A percentile compares a stretch with the other conserved stretches of the same genome.
Evolutionary conservation across 108 stramenopile species (phyloP).

Genomic region (Stephanodiscus minutulus): DNA sequence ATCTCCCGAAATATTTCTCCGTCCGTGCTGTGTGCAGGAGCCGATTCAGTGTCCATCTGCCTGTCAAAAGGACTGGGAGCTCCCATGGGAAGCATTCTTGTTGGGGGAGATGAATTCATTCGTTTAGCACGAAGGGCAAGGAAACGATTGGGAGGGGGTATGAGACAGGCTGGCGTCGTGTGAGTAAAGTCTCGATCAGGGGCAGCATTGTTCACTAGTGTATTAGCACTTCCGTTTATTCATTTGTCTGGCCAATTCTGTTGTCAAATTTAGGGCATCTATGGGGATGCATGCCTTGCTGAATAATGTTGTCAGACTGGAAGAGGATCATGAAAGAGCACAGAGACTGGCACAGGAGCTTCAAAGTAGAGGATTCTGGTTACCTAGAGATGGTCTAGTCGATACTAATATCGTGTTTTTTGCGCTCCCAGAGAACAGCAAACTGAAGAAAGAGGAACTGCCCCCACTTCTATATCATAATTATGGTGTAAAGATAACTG

Average conservation of each 20-base stretch:
- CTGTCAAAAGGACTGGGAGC: constrained; percentile 97
- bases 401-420: constrained; percentile 90
- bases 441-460: constrained; percentile 57
- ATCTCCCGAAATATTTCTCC: constrained; percentile 62
- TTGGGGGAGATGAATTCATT: constrained; percentile 79
- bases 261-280: constrained; percentile 49
- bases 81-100: constrained; percentile 92
- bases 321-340: constrained; percentile 81
- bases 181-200: no score
- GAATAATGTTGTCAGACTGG: constrained; percentile 82
- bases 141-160: constrained; percentile 96
- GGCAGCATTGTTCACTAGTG: no score
- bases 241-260: no score
- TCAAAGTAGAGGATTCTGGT: constrained; percentile 56
- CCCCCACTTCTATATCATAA: constrained; percentile 35
- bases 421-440: constrained; percentile 60
- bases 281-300: constrained; percentile 89
- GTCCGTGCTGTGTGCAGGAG: constrained; percentile 56
- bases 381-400: constrained; percentile 62
- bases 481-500: constrained; percentile 66
- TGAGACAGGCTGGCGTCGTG: constrained; percentile 94
- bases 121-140: constrained; percentile 83
- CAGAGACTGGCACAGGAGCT: constrained; percentile 62
- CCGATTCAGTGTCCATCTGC: constrained; percentile 92
- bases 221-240: no score